These are phyloP conservation scores for Penicillium nucicola DNA, from an alignment of 495 filamentous ascomycete species.

Conservation along the genomic window DNA sequence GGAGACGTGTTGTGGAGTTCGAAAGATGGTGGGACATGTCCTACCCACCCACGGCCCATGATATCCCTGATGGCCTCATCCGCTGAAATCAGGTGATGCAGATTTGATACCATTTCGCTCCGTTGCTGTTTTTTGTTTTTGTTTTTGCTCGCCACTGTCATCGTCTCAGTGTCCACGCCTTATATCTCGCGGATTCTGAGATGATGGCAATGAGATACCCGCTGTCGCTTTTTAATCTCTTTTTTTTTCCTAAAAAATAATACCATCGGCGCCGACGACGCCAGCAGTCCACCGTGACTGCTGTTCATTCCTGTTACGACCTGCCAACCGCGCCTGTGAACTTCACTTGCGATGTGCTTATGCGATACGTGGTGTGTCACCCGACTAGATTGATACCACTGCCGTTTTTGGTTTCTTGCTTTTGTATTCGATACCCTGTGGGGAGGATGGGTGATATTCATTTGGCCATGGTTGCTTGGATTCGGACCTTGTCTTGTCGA, in stretches of 20 bases:
- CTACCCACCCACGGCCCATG: constrained; percentile 16
- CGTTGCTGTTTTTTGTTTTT: constrained; percentile 14
- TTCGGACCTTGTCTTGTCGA: constrained; percentile 4
- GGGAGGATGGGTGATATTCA: constrained; percentile 29
- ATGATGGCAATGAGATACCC: constrained; percentile 34
- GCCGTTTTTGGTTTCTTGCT: constrained; percentile 29
- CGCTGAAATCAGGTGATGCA: constrained; percentile 14
- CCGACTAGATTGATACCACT: constrained; percentile 54
- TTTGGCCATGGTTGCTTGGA: constrained; percentile 5
- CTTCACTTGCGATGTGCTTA: constrained; percentile 31
- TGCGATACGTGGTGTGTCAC: constrained; percentile 40
- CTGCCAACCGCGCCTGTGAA: constrained; percentile 33
- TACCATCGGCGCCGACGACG: constrained; percentile 12
- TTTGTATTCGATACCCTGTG: constrained; percentile 39
- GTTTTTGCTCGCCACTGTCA: constrained; percentile 28
- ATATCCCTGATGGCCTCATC: constrained; percentile 12
- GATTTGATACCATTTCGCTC: constrained; percentile 25
- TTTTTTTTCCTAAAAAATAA: constrained; percentile 14
- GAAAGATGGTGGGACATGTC: constrained; percentile 45
- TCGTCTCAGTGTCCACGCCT: background rate
- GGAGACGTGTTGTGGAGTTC: constrained; percentile 33
- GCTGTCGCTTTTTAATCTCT: constrained; percentile 29
- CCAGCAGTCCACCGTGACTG: constrained; percentile 15
- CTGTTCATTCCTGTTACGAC: constrained; percentile 39
- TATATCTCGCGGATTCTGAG: constrained; percentile 2